These are phyloP conservation scores for Rhamnella rubrinervis DNA, from an alignment of 331 rosid species.

Conservation along the genomic window DNA sequence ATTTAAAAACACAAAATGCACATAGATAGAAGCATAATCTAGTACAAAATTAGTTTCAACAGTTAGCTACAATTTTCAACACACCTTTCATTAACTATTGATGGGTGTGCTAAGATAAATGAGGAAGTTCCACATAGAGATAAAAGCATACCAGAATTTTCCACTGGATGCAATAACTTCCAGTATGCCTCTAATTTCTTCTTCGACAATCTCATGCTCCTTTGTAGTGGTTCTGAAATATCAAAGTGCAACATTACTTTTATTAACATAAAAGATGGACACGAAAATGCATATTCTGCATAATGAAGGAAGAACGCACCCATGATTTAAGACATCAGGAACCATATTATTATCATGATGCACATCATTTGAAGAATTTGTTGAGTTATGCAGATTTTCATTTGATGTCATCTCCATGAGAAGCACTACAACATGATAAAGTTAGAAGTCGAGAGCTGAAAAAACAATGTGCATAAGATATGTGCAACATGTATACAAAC, in stretches of 20 bases:
- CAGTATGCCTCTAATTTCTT: slow-evolving; percentile 46
- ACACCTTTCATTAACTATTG: not conserved
- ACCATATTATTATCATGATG: slow-evolving; percentile 32
- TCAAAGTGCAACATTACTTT: slow-evolving; percentile 14
- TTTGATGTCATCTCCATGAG: slow-evolving; percentile 48
- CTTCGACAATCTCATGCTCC: slow-evolving; percentile 38
- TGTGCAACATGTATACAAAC: not conserved
- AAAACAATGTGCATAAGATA: not conserved
- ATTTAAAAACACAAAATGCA: no score
- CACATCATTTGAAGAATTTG: slow-evolving; percentile 36
- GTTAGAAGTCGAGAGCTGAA: not conserved
- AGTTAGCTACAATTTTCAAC: not conserved
- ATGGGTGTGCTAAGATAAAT: not conserved
- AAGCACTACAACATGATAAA: not conserved
- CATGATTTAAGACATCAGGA: slow-evolving; percentile 42
- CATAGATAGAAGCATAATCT: no score
- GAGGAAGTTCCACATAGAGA: slow-evolving; percentile 11
- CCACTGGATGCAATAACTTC: slow-evolving; percentile 81
- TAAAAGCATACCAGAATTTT: slow-evolving; percentile 55
- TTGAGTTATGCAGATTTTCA: slow-evolving; percentile 33
- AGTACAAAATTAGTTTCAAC: not conserved
- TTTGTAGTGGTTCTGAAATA: slow-evolving; percentile 40
- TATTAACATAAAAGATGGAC: not conserved
- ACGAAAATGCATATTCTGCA: not conserved
- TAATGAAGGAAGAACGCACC: slow-evolving; percentile 28